Percentiles rank a stretch among this genome's conserved stretches.
These are phyloP conservation scores for Xylariomycetidae sp. DNA, from an alignment of 2,329 filamentous ascomycete species.

Conservation along the genomic window DNA sequence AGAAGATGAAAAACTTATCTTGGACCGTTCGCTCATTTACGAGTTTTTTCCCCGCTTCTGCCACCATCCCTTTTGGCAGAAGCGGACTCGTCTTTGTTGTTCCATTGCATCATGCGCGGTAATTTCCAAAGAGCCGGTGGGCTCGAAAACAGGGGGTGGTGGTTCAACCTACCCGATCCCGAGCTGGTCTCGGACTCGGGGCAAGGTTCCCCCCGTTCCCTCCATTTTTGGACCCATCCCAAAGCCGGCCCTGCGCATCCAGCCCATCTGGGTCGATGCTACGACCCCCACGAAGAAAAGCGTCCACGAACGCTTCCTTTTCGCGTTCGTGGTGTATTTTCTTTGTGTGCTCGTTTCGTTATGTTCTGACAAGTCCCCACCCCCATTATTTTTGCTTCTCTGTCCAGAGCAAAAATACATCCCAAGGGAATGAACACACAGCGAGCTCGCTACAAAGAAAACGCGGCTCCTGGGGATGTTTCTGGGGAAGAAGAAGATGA, in stretches of 20 bases:
- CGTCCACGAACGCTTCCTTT: too few species aligned
- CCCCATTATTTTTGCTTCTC: constrained; percentile 3
- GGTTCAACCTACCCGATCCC: too few species aligned
- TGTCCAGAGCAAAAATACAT: constrained; percentile 23
- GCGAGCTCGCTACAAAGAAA: constrained; percentile 7
- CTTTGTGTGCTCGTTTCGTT: constrained; percentile 25
- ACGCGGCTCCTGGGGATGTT: constrained; percentile 18
- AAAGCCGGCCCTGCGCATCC: constrained; percentile 21
- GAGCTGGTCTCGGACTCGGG: constrained; percentile 48
- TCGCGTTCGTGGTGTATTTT: neutral
- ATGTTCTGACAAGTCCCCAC: constrained; percentile 24
- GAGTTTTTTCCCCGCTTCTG: constrained; percentile 17
- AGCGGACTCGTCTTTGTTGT: constrained; percentile 27
- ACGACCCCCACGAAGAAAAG: constrained; percentile 38
- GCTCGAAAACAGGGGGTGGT: too few species aligned
- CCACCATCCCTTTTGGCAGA: constrained; percentile 26
- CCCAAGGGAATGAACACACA: constrained; percentile 14
- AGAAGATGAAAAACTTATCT: constrained; percentile 13
- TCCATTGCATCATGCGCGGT: constrained; percentile 30
- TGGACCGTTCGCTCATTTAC: constrained; percentile 29
- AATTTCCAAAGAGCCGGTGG: too few species aligned
- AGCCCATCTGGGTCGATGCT: constrained; percentile 49
- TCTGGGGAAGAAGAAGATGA: too few species aligned
- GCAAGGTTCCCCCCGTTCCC: too few species aligned
- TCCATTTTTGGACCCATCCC: constrained; percentile 7